Evolutionary conservation across 768 basidiomycete species (phyloP).

Genomic region (Termitomyces sp.): DNA sequence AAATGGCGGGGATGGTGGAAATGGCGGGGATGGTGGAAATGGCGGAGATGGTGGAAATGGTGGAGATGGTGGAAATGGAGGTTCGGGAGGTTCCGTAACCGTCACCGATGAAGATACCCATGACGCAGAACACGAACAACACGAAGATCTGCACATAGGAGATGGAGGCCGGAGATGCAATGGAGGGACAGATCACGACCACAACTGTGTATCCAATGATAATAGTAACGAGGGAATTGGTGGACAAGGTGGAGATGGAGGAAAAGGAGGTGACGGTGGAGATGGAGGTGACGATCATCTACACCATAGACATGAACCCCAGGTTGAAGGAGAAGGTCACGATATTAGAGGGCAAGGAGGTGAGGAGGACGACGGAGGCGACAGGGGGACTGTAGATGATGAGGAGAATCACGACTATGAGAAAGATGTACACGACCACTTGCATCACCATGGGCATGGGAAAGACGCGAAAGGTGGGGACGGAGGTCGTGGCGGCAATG

Average conservation of each 20-base stretch:
- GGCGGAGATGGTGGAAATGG: slow-evolving; percentile 1
- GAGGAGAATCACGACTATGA: not conserved
- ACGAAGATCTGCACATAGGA: not conserved
- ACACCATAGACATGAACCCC: not conserved
- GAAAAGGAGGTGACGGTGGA: not conserved
- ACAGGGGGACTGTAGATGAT: not conserved
- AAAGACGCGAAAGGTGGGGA: not conserved
- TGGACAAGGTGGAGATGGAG: not conserved
- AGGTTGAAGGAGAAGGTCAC: not conserved
- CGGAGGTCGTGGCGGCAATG: not conserved
- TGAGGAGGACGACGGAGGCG: not conserved
- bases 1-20: too few relatives aligned
- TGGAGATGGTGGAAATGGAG: not conserved
- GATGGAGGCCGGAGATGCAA: not conserved
- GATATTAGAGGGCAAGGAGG: not conserved
- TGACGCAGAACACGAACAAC: not conserved
- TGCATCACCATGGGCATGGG: not conserved
- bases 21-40: not conserved
- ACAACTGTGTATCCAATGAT: too few relatives aligned
- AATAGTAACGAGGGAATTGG: not conserved
- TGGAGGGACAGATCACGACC: not conserved
- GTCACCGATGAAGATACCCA: not conserved
- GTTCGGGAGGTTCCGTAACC: not conserved
- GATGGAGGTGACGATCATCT: not conserved
- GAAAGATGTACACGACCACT: not conserved